Base-by-base conservation (phyloP, 768 basidiomycete species). In the Collybiopsis confluens region DNA sequence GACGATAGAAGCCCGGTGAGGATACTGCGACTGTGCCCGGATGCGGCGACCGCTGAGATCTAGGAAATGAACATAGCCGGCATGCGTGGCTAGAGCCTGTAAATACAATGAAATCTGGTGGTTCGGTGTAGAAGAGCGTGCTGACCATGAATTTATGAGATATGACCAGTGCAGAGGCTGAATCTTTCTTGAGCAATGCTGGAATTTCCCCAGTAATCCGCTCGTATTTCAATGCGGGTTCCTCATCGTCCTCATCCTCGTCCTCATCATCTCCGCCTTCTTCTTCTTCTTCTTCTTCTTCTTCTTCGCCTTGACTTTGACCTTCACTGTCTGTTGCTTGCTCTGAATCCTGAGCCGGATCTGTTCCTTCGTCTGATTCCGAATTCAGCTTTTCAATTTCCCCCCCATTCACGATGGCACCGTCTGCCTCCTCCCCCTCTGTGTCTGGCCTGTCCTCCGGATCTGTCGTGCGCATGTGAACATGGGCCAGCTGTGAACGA, bases 81-180 rank as follows among this genome's bases (percentile, higher is more conserved):
- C 82, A 66, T 98, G 95, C 1, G 96, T 97, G 20, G 95, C 96
- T 35, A 98, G 69, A 23, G 87, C 91, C 94, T 98, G 61, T 24
- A 11, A 27, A 36, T 41, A 20, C 38, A 49, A 24, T 46, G 16
- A 5, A 21, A 9, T 33, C 45, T 7, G 33, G 21, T 26, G 11
- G 15, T 13, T 45, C 21, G 56, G 54, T 56, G 44, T 4, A 53
- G 6, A 26, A 11, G 7, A 13, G 20, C 9, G 21, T n/a, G 67
- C 73, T 56, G 59, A 92, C 94, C 70, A 97, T 72, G 40, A 81
- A 74, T 59, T 86, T 86, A 48, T 83, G 81, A 0, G 87, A 85
- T 20, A 93, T 80, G 11, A 83, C 78, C 20, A 98, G 72, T 4
- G 92, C 83, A 36, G 93, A 95, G 1, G 88, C 91, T 11, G 92